Base-by-base conservation (phyloP, 768 basidiomycete species). In the Mycena metata region DNA sequence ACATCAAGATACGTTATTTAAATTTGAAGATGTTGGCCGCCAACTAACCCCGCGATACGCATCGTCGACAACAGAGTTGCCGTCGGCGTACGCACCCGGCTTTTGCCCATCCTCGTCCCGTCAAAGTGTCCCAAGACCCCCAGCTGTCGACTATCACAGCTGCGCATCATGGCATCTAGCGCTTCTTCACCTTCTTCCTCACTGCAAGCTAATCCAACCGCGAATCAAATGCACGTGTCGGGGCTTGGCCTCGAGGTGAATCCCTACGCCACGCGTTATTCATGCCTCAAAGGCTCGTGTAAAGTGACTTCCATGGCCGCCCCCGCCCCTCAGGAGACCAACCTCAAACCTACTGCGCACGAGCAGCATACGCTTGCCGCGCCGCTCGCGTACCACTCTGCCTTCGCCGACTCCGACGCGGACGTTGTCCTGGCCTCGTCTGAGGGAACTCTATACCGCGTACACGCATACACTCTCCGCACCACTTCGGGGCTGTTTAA, bases 401-500 rank as follows among this genome's bases (percentile, higher is more conserved):
- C 45, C 7, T 75, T 76, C 49, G 47, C 66, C 24, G 65, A 61
- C 26, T 26, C 64, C 3, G 73, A 71, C 24, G 71, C 67, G 0
- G 75, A 77, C n/a, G 66, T 77, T 16, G 57, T 67, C 4, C 71
- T 77, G 0, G 39, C 51, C 15, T 75, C 76, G 12, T 49, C 84
- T 36, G 80, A 83, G 15, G 75, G 78, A 4, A 82, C 81, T 23
- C 74, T 75, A 63, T 88, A 87, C 72, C 79, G 81, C 35, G 79
- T 87, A 21, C 85, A 85, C 61, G 81, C 83, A 0, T 83, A 80
- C 76, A 85, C 85, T 2, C 80, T 88, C 45, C 84, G 83, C 66
- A 81, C 80, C n/a, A 84, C 88, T 0, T 88, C 87, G 0, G 83
- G 84, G 26, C 83, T 87, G 78, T 86, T 86, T 73, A 79, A 82